These are phyloP conservation scores for Sporormia fimetaria DNA, from an alignment of 495 filamentous ascomycete genomes.

Conservation along the genomic window DNA sequence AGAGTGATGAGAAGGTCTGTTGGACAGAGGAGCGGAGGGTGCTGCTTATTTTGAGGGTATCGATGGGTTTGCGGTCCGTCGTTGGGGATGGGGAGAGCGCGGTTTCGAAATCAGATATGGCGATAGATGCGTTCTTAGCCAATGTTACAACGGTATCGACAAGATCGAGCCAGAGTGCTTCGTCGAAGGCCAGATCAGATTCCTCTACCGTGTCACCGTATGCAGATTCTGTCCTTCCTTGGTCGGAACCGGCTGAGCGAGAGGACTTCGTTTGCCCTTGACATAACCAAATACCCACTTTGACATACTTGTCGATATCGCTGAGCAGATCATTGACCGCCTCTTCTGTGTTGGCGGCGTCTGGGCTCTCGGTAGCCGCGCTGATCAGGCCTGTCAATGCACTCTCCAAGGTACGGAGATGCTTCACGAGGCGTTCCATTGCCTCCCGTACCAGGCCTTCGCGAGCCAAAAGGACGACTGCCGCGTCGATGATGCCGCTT, in stretches of 20 bases:
- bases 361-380: slow-evolving; percentile 43
- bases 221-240: slow-evolving; percentile 39
- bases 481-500: slow-evolving; percentile 83
- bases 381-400: slow-evolving; percentile 63
- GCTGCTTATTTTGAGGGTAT: slow-evolving; percentile 41
- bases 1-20: slow-evolving; percentile 76
- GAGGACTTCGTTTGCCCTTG: slow-evolving; percentile 69
- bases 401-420: slow-evolving; percentile 66
- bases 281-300: slow-evolving; percentile 91
- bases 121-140: slow-evolving; percentile 42
- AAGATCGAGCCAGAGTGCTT: slow-evolving; percentile 81
- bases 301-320: slow-evolving; percentile 72
- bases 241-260: slow-evolving; percentile 13
- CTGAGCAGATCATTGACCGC: slow-evolving; percentile 54
- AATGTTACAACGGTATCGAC: slow-evolving; percentile 76
- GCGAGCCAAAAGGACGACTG: slow-evolving; percentile 78
- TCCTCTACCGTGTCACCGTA: slow-evolving; percentile 36
- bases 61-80: slow-evolving; percentile 8
- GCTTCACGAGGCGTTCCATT: slow-evolving; percentile 69
- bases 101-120: slow-evolving; percentile 17
- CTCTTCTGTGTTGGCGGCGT: slow-evolving; percentile 43
- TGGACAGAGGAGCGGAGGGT: slow-evolving; percentile 72
- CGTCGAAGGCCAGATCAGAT: slow-evolving; percentile 61
- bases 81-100: slow-evolving; percentile 1
- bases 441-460: slow-evolving; percentile 77